Base-by-base conservation (phyloP, 371 early-diverging fungal species). In the Haplosporangium sp. region DNA sequence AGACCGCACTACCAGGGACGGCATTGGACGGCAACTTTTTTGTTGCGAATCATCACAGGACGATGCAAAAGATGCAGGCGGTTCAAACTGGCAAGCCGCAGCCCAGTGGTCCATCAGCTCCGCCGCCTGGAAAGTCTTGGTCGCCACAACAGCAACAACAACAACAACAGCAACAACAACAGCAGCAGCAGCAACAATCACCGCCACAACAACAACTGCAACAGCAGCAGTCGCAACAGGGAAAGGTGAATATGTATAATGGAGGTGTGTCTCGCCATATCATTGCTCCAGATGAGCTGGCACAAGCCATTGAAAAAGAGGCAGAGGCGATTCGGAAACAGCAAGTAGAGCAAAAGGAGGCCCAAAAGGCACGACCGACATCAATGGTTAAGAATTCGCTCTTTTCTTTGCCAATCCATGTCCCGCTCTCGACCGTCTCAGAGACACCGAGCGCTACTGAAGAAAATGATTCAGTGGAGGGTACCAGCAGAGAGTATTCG, bases 231-330 rank as follows among this genome's bases (percentile, higher is more conserved):
- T 54, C 47, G 16, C 73, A 64, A n/a, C 61, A 64, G 1, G 70
- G 64, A 12, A 74, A 79, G 43, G 54, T 62, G 14, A 68, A 59
- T n/a, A 47, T 62, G 14, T 72, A 68, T 21, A 59, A 59, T 13
- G 67, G 55, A 5, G 73, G 73, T 11, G 73, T 79, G 6, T 79
- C 79, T 2, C 64, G 79, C 1, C 79, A 72, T 55, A 79, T 79
- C 10, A 56, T 79, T 64, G 67, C 79, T 5, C 79, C 79, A 1
- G 69, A 72, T 11, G 73, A 68, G 55, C 60, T 79, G 12, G 69
- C 79, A 0, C 41, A 52, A 21, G 79, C 68, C 5, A 79, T 79
- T 55, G 73, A 72, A 20, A 64, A 68, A 42, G 79, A 79, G 29
- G 68, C 73, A 0, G 62, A 79, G 54, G 68, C 64, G 46, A 36